Evolutionary conservation across 2,329 filamentous ascomycete genomes (phyloP), one percentile per base, ranked within the genome.

Genomic region (Clarireedia hainanense): DNA sequence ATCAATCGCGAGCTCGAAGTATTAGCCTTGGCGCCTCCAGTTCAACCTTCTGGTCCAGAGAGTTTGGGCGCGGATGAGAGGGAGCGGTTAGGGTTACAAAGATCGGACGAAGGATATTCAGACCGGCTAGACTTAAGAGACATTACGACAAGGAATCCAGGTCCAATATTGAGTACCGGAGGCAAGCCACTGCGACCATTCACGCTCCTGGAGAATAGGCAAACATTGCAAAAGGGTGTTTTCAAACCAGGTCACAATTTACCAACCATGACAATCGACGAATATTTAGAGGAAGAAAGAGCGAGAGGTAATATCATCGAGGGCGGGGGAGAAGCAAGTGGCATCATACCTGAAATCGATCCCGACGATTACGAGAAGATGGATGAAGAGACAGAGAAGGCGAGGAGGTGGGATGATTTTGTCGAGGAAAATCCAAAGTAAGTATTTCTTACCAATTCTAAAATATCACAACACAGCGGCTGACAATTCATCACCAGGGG

Each of bases 221-320:
- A 89, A 59, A 85, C 90, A 59, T 72, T 96, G 57, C 81, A 85
- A 58, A 78, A 85, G 57, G 87, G 87, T 2, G 92, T 99, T 0
- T 99, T 99, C 72, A 80, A 89, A 55, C 83, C 90, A 0, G 90
- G 94, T 6, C 94, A 99, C 70, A 96, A 89, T 72, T 74, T 99
- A 57, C 94, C 94, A 0, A 97, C 94, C 3, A 97, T 99, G 94
- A 89, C 84, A 1, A 96, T 99, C 59, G 94, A 99, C 64, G 94
- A 99, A 74, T 99, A 97, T 68, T 76, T 99, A 15, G 94, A 95
- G 52, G 92, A 97, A 71, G 94, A 97, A 74, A 80, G 81, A 67
- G 80, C 81, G 62, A 78, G 88, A 60, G 94, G 94, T 15, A 89
- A 89, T 20, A 91, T 99, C 57, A 89, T 97, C 55, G 88, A 96